Percentiles rank a stretch among this genome's conserved stretches.
Evolutionary conservation across 352 stramenopile species (phyloP).

Genomic region (Pythium brassicae): DNA sequence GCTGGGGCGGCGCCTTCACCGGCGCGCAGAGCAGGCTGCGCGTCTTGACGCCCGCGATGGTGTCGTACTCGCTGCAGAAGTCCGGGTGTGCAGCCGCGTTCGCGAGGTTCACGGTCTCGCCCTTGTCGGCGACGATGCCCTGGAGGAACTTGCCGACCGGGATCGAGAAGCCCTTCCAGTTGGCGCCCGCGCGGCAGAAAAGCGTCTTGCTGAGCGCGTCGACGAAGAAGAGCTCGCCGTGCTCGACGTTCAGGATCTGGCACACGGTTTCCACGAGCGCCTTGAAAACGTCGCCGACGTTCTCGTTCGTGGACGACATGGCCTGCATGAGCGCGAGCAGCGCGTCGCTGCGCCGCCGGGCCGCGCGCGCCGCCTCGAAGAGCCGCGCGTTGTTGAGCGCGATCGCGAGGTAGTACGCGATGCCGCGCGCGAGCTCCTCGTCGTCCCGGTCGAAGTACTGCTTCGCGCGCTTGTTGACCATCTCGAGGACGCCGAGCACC

Average conservation of each 20-base stretch:
- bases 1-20: slow-evolving; percentile 44
- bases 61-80: slow-evolving; percentile 70
- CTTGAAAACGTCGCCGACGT: slow-evolving; percentile 41
- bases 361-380: slow-evolving; percentile 48
- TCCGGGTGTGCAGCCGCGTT: slow-evolving; percentile 54
- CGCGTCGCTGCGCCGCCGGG: slow-evolving; percentile 59
- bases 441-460: slow-evolving; percentile 70
- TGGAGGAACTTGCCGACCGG: slow-evolving; percentile 64
- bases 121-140: slow-evolving; percentile 57
- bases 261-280: slow-evolving; percentile 37
- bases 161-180: slow-evolving; percentile 71
- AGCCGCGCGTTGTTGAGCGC: slow-evolving; percentile 65
- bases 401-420: slow-evolving; percentile 66
- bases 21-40: slow-evolving; percentile 71
- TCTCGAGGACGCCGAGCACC: slow-evolving; percentile 64
- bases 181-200: slow-evolving; percentile 55
- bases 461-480: slow-evolving; percentile 65
- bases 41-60: slow-evolving; percentile 48
- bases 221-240: slow-evolving; percentile 75
- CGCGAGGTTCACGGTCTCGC: slow-evolving; percentile 49
- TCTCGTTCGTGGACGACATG: slow-evolving; percentile 44
- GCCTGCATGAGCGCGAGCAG: slow-evolving; percentile 57
- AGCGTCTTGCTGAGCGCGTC: slow-evolving; percentile 67
- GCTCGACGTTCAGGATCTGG: slow-evolving; percentile 49
- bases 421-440: slow-evolving; percentile 54